Evolutionary conservation across 768 basidiomycete genomes (phyloP).

Genomic region (Leccinellum luteum): DNA sequence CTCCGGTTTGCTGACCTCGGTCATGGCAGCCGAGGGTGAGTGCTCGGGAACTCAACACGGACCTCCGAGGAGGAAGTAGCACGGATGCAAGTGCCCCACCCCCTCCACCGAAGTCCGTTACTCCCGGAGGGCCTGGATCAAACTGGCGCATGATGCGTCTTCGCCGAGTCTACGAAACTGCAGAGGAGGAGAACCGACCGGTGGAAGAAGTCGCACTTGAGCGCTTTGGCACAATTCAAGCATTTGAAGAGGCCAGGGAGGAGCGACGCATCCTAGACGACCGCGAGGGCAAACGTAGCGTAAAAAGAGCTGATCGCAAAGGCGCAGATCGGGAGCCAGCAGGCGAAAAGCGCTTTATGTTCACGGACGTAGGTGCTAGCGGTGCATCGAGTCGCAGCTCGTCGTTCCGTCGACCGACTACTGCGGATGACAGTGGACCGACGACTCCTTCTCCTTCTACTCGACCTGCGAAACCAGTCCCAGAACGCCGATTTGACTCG

Average conservation of each 20-base stretch:
- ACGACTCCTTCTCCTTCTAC: constrained; percentile 53
- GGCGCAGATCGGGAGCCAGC: constrained; percentile 38
- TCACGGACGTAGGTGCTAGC: constrained; percentile 62
- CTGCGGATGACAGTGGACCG: constrained; percentile 49
- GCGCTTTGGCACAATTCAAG: constrained; percentile 80
- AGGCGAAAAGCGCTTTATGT: constrained; percentile 60
- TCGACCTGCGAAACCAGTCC: constrained; percentile 28
- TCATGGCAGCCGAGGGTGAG: constrained; percentile 54
- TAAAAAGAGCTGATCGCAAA: constrained; percentile 35
- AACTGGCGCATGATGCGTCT: constrained; percentile 99
- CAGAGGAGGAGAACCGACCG: constrained; percentile 73
- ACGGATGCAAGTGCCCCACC: constrained; percentile 38
- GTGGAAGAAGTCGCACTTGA: constrained; percentile 83
- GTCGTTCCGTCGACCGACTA: constrained; percentile 84
- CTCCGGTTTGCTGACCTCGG: constrained; percentile 5
- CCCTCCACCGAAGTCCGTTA: constrained; percentile 44
- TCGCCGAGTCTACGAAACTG: constrained; percentile 83
- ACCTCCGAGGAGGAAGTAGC: constrained; percentile 46
- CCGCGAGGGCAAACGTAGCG: constrained; percentile 55
- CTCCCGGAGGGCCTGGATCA: constrained; percentile 89
- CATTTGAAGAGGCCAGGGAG: constrained; percentile 86
- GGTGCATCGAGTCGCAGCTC: constrained; percentile 75
- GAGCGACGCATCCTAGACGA: constrained; percentile 86
- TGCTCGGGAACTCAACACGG: constrained; percentile 59
- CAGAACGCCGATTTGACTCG: constrained; percentile 56